Conservation (phyloP, 768 basidiomycete species). For the Arthromyces matolae region DNA sequence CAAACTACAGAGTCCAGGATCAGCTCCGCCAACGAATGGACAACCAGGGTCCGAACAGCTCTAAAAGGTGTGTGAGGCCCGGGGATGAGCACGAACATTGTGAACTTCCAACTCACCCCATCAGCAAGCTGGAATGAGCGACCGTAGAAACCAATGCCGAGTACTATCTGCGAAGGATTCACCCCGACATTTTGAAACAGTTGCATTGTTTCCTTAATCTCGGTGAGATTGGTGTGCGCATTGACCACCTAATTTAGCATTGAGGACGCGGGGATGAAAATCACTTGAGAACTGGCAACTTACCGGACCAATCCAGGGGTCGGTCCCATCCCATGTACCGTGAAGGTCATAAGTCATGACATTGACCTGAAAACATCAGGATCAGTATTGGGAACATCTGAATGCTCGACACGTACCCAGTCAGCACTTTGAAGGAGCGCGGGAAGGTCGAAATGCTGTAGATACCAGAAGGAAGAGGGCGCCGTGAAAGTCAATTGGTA, state of each 20-base stretch:
- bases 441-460: conserved; percentile 1
- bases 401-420: not conserved
- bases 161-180: not conserved
- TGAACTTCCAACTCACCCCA: not conserved
- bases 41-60: conserved; percentile 9
- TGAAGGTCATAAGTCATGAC: conserved; percentile 3
- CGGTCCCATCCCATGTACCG: not conserved
- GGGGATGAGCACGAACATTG: not conserved
- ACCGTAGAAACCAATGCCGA: conserved; percentile 21
- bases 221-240: conserved; percentile 19
- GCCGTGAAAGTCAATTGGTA: not conserved
- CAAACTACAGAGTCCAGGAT: conserved; percentile 10
- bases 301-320: conserved; percentile 3
- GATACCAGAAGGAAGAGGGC: conserved; percentile 1
- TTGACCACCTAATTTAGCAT: conserved; percentile 1
- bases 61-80: not conserved
- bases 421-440: not conserved
- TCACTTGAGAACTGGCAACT: not conserved
- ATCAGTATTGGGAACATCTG: not conserved
- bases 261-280: not conserved
- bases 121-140: conserved; percentile 16
- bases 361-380: not conserved
- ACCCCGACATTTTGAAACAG: conserved; percentile 12
- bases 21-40: conserved; percentile 10
- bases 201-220: conserved; percentile 14